Evolutionary conservation across 208 protist species (phyloP), one percentile per base, ranked within the genome.

Genomic region (Leptomonas seymouri): DNA sequence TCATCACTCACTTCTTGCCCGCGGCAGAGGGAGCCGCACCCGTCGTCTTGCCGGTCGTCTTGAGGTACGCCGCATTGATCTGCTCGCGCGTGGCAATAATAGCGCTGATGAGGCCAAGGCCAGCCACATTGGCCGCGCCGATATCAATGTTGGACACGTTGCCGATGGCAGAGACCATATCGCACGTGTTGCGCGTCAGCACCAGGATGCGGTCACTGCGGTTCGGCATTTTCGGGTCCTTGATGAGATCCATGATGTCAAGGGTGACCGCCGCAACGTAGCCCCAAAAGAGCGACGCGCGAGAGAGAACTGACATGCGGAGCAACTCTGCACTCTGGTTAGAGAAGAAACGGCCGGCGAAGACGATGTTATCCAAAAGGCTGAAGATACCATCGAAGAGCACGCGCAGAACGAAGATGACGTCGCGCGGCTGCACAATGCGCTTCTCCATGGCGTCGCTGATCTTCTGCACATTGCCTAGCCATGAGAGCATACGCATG

Each of bases 341-440:
- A 31, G 67, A 39, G 60, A 79, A 73, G 74, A 90, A 89, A 18
- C 71, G 64, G 28, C 85, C 86, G 42, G 86, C 12, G 57, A 84
- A 96, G 0, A 87, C 83, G 64, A 91, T 74, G 76, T 96, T 96
- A 70, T 96, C 89, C 23, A 86, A 70, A 6, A 89, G 41, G 51
- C 84, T 89, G 79, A 96, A 96, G 62, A 93, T 62, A 41, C 80
- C 78, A 61, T 96, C 91, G 31, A 82, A 87, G 31, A 90, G 46
- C 21, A 94, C 74, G 39, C 85, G 86, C 56, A 86, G 53, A 12
- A 96, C 48, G 58, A 70, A 87, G 54, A 96, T 48, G 11, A 90
- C 65, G 30, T 91, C 86, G 30, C 85, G 86, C 3, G 77, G 60
- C 41, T 78, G 65, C 39, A 80, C 78, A 15, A 60, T 56, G 56